Base-by-base conservation (phyloP, 805 yeast species). In the Saccharomycopsis sp. region DNA sequence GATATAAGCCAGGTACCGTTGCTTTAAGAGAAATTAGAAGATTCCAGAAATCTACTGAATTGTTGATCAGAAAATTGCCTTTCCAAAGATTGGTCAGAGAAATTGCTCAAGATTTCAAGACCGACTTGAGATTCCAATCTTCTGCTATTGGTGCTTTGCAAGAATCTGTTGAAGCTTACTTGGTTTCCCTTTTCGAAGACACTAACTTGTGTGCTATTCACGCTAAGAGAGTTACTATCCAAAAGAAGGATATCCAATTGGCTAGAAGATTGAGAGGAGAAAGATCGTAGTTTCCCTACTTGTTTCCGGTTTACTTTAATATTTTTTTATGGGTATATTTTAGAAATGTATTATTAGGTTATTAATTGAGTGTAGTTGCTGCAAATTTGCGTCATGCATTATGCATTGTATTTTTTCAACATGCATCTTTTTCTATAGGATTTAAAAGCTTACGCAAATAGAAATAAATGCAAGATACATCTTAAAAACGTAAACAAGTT, bases 191-290 rank as follows among this genome's bases (percentile, higher is more conserved):
- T 71, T 94, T 93, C 68, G 98, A 93, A 81, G 98, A 94, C 77
- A 94, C 98, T 66, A 93, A 92, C 82, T 83, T 93, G 80, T 94
- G 97, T 80, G 97, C 98, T 65, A 89, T 91, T 68, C 99, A 93
- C 78, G 99, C 98, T 70, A 93, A 94, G 86, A 87, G 99, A 80
- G 98, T 93, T 68, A 93, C 99, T 65, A 90, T 93, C 72, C 97
- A 90, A 83, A 92, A 91, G 89, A 92, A 92, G 81, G 99, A 93
- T 77, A 89, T 93, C 75, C 97, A 92, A 74, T 83, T 93, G 73
- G 99, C 98, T 68, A 88, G 97, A 81, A 88, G 98, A 82, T 85
- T 93, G 75, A 86, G 97, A 79, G 98, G 97, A 76, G 96, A 88
- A 81, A 86, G 94, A 86, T 83, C 93, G 67, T 88, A 84, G 73